phyloP scores from a whole-genome alignment of 2,329 filamentous ascomycete genomes.

The Stachybotrys echinatus region DNA sequence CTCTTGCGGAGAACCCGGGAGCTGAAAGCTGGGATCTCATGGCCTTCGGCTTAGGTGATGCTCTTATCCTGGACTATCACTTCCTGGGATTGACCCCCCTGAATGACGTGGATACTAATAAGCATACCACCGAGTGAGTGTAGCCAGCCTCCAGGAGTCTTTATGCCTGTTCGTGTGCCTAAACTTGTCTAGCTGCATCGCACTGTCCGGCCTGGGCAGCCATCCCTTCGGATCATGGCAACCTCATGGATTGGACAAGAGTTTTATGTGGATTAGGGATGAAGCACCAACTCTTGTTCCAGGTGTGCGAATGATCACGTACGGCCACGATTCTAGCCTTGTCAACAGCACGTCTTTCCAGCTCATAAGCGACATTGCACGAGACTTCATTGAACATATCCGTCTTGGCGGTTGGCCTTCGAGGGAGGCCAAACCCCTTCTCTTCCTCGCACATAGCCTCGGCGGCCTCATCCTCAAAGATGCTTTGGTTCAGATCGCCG shows the following conservation, averaged over 20 bases:
- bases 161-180: not conserved
- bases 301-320: not conserved
- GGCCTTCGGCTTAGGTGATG: too few species aligned
- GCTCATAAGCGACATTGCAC: not conserved
- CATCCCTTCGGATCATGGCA: conserved; percentile 1
- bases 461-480: not conserved
- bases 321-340: not conserved
- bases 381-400: not conserved
- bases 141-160: not conserved
- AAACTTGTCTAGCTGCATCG: not conserved
- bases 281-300: not conserved
- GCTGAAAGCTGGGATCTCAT: not conserved
- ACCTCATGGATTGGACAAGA: not conserved
- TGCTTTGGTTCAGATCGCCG: not conserved
- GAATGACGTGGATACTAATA: not conserved
- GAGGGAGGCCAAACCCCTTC: not conserved
- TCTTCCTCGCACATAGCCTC: not conserved
- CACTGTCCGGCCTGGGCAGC: not conserved
- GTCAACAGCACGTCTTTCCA: not conserved
- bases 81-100: not conserved
- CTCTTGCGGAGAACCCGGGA: not conserved
- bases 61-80: not conserved
- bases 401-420: not conserved
- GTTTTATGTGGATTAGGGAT: not conserved
- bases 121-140: not conserved